Base-by-base conservation (phyloP, 2,329 filamentous ascomycete genomes). In the Neonectria coccinea region DNA sequence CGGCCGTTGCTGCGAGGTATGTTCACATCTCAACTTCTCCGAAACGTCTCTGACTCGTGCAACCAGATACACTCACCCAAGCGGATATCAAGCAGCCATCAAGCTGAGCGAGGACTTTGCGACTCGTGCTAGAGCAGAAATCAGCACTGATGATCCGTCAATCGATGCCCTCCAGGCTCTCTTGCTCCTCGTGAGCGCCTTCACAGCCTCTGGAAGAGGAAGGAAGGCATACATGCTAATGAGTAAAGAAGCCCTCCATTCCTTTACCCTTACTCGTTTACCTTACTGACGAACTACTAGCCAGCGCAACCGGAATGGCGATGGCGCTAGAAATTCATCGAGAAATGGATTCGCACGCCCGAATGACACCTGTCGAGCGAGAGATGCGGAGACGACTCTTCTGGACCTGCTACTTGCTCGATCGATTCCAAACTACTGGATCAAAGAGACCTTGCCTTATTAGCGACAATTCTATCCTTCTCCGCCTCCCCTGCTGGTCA, bases 211-310 rank as follows among this genome's bases (percentile, higher is more conserved):
- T 31, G 93, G 93, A 27, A 89, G 91, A 73, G 92, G 93, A 16
- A 95, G 92, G 79, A 96, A 92, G 78, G 90, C 92, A 1, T 96
- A 94, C 70, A 97, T 97, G 93, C 84, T 94, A 42, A 84, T 97
- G 71, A 88, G 92, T 92, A 89, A 20, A 82, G 10, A 44, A 18
- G 14, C 27, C 27, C 11, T 33, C 16, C 20, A 6, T 16, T 3
- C 36, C 33, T 18, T 16, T 16, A 22, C 16, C 22, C 8, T 18
- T 18, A 9, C 25, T 27, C 2, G n/a, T 51, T 31, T 11, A 39
- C 9, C 27, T 14, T 14, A 54, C 82, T 85, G 70, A 86, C 69
- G 33, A 1, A 1, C 2, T 45, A 59, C 25, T 70, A 94, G 91
- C 89, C 67, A 91, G 85, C 67, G 92, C 91, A 10, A 89, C 93